phyloP scores from a whole-genome alignment of 495 filamentous ascomycete genomes.

The Penicilliopsis zonata region DNA sequence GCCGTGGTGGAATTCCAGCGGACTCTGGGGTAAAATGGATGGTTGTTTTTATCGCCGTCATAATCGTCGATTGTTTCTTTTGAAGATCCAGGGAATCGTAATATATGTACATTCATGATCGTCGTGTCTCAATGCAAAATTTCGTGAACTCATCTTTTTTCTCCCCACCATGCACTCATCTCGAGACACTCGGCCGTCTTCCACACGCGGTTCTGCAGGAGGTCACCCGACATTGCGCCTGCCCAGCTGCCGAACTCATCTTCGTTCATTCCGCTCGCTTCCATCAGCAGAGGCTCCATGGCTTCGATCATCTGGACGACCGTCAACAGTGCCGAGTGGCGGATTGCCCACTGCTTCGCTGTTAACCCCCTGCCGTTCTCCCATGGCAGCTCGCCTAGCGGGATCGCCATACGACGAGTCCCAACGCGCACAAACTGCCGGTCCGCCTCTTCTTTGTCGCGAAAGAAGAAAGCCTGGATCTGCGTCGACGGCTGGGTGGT shows the following conservation, averaged over 20 bases:
- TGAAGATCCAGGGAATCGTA: too few species aligned
- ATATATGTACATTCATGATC: too few species aligned
- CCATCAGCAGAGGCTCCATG: conserved; percentile 58
- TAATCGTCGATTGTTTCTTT: too few species aligned
- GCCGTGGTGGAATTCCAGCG: conserved; percentile 16
- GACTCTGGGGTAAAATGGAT: neutral
- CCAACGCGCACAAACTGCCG: conserved; percentile 44
- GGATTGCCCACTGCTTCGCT: conserved; percentile 50
- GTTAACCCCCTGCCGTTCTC: conserved; percentile 40
- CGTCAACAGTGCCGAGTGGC: conserved; percentile 54
- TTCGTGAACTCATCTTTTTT: conserved; percentile 30
- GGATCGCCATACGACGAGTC: conserved; percentile 57
- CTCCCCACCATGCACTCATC: conserved; percentile 69
- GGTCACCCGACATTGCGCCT: conserved; percentile 59
- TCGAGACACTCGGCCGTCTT: conserved; percentile 69
- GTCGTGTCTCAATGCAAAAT: too few species aligned
- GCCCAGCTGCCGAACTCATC: conserved; percentile 80
- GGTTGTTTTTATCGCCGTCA: too few species aligned
- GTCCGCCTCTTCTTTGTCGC: conserved; percentile 58
- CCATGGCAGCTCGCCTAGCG: conserved; percentile 66
- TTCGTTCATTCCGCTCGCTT: conserved; percentile 61
- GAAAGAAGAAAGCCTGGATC: conserved; percentile 48
- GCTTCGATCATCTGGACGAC: conserved; percentile 64
- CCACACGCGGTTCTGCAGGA: conserved; percentile 54
- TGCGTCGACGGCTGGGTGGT: conserved; percentile 57